These are phyloP conservation scores for Fusarium sp. DNA, from an alignment of 2,329 filamentous ascomycete species.

Conservation along the genomic window DNA sequence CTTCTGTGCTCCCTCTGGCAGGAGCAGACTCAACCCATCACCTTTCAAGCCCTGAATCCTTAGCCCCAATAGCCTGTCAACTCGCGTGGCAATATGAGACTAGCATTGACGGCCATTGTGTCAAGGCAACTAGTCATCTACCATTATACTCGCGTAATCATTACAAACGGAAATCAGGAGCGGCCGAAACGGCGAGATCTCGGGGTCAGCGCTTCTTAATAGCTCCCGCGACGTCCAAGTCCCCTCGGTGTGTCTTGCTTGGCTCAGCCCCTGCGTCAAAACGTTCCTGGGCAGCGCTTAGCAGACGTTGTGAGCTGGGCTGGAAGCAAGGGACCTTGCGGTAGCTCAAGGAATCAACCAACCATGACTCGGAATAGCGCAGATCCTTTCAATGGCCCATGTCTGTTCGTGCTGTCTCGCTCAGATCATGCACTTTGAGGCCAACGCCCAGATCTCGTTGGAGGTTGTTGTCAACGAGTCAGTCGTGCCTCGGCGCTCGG, in stretches of 20 bases:
- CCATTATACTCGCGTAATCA: not conserved
- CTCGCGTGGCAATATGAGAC: not conserved
- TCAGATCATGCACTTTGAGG: slow-evolving; percentile 3
- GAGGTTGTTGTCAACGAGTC: not conserved
- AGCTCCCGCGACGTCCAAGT: not conserved
- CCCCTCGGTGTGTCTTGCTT: not conserved
- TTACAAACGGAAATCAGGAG: not conserved
- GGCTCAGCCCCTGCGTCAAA: not conserved
- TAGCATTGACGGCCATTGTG: not conserved
- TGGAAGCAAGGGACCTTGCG: not conserved
- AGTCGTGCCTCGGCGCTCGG: not conserved
- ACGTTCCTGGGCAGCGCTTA: not conserved
- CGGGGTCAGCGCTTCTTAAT: not conserved
- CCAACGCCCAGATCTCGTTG: slow-evolving; percentile 4
- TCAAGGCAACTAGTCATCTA: not conserved
- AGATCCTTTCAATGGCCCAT: slow-evolving; percentile 1
- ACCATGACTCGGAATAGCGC: not conserved
- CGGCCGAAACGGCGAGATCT: not conserved
- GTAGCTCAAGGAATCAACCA: not conserved
- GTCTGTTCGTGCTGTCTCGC: not conserved
- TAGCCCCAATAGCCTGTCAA: not conserved
- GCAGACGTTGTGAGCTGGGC: not conserved
- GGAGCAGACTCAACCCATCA: not conserved
- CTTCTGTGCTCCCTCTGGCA: not conserved
- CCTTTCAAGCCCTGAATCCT: not conserved